Evolutionary conservation across 768 basidiomycete genomes (phyloP), one percentile per base, ranked within the genome.

Genomic region (Brasilioporus rufonigricans): DNA sequence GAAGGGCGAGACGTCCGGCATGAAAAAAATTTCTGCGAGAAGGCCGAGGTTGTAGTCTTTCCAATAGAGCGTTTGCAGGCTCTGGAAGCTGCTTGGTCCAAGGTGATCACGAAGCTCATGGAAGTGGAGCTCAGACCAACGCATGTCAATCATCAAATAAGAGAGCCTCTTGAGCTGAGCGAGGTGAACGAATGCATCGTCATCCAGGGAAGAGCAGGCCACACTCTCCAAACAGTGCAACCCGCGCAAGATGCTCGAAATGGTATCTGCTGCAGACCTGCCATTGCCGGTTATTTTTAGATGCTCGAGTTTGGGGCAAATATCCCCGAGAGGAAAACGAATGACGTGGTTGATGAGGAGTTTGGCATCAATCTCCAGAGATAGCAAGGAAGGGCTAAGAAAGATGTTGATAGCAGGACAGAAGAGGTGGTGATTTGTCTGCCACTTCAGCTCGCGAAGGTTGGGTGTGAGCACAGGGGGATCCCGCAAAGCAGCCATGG

Each of bases 361-460:
- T 48, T 58, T 64, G n/a, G 52, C 65, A 33, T 67, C 62, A 14
- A 66, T 55, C 39, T 64, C 65, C 36, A 66, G 53, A 32, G 65
- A 66, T 0, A 47, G 46, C 23, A 65, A 52, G 16, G 62, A 57
- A 41, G 62, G 60, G 23, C 54, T 14, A 47, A 66, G 48, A n/a
- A 66, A 61, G 31, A 64, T 56, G n/a, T 64, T 67, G 54, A 66
- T 56, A 2, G 38, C 55, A 0, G 53, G 32, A 31, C 27, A 21
- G 14, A 53, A 21, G 1, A 29, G 19, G 5, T 24, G 44, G n/a
- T 41, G 33, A 27, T 8, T 44, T 18, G 59, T 27, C 19, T 48
- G 51, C 65, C 65, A 66, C 50, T 56, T 51, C 14, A 66, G 52
- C 23, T 56, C 36, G 38, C 52, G 65, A 33, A 66, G 65, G 39